phyloP scores from a whole-genome alignment of 345 rosid genomes.

The Populus nigra region DNA sequence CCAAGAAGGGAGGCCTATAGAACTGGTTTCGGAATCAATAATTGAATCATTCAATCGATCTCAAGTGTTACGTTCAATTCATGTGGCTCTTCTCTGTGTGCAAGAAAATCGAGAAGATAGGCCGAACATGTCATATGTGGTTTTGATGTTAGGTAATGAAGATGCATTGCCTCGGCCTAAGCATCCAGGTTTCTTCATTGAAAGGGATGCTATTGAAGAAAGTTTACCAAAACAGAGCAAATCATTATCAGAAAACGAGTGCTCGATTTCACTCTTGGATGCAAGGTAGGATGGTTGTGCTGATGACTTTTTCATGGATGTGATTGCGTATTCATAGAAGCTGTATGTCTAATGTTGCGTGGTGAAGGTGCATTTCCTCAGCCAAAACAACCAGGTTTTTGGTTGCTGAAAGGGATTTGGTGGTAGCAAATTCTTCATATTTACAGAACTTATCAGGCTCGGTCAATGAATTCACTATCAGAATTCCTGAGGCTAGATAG shows the following conservation, averaged over 20 bases:
- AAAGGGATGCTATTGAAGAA: neutral
- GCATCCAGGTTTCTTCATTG: neutral
- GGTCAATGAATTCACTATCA: no score
- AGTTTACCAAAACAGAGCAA: neutral
- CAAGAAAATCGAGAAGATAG: neutral
- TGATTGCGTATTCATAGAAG: no score
- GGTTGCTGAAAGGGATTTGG: no score
- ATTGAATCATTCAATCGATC: neutral
- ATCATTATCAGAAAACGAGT: neutral
- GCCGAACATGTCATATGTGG: neutral
- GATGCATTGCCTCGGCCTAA: neutral
- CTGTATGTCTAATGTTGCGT: no score
- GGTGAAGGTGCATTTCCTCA: no score
- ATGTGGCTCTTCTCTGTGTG: neutral
- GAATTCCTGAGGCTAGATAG: no score
- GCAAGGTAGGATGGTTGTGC: neutral
- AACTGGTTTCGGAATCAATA: neutral
- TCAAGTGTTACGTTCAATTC: neutral
- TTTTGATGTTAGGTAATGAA: neutral
- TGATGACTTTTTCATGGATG: no score
- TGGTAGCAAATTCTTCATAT: no score
- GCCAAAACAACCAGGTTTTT: no score
- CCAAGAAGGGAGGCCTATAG: neutral
- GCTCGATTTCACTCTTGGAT: neutral
- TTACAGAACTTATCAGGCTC: no score